These are phyloP conservation scores for Erysimum cheiri DNA, from an alignment of 441 rosid species.

Conservation along the genomic window DNA sequence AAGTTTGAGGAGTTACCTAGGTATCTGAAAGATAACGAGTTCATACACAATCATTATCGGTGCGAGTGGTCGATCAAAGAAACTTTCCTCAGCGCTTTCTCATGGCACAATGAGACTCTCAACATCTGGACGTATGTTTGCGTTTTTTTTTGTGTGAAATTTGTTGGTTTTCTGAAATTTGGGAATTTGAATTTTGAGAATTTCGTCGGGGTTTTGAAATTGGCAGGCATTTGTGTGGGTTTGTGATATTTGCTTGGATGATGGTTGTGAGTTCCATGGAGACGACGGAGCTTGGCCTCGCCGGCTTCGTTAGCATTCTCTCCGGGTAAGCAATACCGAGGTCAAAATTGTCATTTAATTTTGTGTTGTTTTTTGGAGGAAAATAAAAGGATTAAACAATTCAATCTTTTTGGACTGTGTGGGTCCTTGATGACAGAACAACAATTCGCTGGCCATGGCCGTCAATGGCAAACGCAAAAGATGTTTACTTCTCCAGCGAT, in stretches of 20 bases:
- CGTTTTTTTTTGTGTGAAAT: neutral
- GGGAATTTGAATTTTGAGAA: neutral
- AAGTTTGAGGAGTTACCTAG: slow-evolving; percentile 80
- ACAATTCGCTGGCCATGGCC: slow-evolving; percentile 59
- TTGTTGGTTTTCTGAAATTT: neutral
- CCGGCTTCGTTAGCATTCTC: slow-evolving; percentile 49
- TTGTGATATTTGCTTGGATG: slow-evolving; percentile 68
- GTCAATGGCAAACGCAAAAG: slow-evolving; percentile 44
- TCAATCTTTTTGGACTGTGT: slow-evolving; percentile 4
- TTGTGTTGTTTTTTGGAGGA: neutral
- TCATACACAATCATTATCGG: slow-evolving; percentile 79
- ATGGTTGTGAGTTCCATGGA: slow-evolving; percentile 68
- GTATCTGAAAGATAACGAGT: slow-evolving; percentile 86
- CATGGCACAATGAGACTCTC: slow-evolving; percentile 94
- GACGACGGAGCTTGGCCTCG: slow-evolving; percentile 58
- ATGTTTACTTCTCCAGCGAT: slow-evolving; percentile 47
- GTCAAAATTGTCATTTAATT: slow-evolving; percentile 36
- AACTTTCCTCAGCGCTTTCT: slow-evolving; percentile 69
- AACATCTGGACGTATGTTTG: slow-evolving; percentile 89
- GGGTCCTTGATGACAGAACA: slow-evolving; percentile 44
- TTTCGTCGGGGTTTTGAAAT: neutral
- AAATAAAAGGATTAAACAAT: neutral
- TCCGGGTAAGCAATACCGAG: slow-evolving; percentile 51
- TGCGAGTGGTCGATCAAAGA: slow-evolving; percentile 94
- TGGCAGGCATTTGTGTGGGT: slow-evolving; percentile 76